phyloP scores from a whole-genome alignment of 306 rosid species.

The Prunus fruticosa region DNA sequence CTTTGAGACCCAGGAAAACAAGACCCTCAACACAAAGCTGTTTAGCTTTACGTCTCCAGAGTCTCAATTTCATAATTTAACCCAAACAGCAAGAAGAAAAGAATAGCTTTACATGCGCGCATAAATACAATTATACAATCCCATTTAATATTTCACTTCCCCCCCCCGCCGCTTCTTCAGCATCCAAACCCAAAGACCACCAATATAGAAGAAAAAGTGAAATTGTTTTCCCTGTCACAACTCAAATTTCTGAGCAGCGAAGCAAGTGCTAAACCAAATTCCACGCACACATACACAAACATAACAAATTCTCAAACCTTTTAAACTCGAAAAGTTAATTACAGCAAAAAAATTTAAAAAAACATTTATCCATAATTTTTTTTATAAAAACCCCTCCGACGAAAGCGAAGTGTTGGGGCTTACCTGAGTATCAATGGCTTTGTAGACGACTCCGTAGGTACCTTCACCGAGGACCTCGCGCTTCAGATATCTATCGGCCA shows the following conservation, averaged over 20 bases:
- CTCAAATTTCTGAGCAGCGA: neutral
- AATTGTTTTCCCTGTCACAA: neutral
- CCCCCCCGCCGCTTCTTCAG: neutral
- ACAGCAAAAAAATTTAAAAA: neutral
- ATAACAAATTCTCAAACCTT: neutral
- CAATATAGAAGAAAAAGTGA: no score
- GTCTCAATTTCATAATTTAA: neutral
- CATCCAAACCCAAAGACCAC: neutral
- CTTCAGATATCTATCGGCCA: slow-evolving; percentile 93
- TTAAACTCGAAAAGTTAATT: neutral
- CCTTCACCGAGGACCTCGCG: slow-evolving; percentile 98
- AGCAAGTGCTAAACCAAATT: neutral
- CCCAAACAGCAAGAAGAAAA: neutral
- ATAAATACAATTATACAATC: neutral
- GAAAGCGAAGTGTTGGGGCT: neutral
- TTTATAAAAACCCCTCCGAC: neutral
- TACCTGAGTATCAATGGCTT: slow-evolving; percentile 97
- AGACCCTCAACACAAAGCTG: neutral
- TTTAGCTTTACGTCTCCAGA: neutral
- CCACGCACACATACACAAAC: neutral
- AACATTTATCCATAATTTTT: neutral
- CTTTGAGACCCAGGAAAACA: neutral
- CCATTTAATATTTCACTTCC: neutral
- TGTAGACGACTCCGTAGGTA: slow-evolving; percentile 95
- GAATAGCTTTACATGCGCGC: neutral